A percentile compares a stretch with the other conserved stretches of the same genome.
Conservation (phyloP, 352 stramenopile species). For the Pythium myriotylum region DNA sequence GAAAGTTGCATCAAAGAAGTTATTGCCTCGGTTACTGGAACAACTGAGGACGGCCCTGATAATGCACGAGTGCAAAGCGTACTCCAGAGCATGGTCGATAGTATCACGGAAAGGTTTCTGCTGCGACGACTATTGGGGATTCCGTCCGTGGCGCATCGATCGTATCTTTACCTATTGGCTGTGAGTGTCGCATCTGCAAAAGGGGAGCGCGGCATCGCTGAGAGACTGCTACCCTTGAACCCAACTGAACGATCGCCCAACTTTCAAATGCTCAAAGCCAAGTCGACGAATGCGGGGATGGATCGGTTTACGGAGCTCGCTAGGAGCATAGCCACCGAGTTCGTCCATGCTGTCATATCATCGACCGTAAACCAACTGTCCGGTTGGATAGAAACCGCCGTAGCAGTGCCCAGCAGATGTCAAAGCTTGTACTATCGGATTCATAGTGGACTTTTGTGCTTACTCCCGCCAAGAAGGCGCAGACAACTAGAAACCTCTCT, state of each 20-base stretch:
- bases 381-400: background rate
- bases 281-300: no score
- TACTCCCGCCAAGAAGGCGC: background rate
- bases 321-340: background rate
- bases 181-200: background rate
- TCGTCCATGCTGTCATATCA: background rate
- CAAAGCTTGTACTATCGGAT: background rate
- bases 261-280: no score
- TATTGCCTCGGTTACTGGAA: background rate
- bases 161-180: constrained; percentile 6
- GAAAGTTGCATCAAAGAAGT: constrained; percentile 6
- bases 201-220: background rate
- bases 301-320: background rate
- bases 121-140: background rate
- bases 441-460: background rate
- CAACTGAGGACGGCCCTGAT: constrained; percentile 3
- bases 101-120: constrained; percentile 1
- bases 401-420: background rate
- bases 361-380: background rate
- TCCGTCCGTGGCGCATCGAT: background rate
- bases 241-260: background rate
- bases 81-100: background rate
- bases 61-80: background rate
- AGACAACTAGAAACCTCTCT: background rate
- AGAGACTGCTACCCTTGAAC: background rate